Evolutionary conservation across 2,329 filamentous ascomycete species (phyloP).

Genomic region (Fusarium liriodendri): DNA sequence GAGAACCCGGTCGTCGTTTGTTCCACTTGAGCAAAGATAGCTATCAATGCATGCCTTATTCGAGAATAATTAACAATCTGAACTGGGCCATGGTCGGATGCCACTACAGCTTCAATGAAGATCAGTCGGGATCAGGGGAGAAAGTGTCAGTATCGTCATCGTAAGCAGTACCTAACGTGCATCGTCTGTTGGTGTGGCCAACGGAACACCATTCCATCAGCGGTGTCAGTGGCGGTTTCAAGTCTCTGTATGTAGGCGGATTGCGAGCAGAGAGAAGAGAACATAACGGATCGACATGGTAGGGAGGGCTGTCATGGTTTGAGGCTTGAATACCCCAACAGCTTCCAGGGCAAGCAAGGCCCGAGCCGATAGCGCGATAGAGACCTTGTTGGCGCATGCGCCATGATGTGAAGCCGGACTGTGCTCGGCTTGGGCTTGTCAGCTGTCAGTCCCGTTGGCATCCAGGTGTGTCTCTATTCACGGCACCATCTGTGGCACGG

Average conservation of each 20-base stretch:
- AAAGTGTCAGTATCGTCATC: not conserved
- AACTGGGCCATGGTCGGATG: not conserved
- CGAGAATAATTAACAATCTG: not conserved
- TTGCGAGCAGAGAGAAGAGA: not conserved
- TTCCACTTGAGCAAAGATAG: not conserved
- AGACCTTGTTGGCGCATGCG: not conserved
- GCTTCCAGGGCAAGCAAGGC: not conserved
- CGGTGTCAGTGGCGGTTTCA: not conserved
- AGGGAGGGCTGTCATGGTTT: not conserved
- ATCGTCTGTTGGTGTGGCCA: not conserved
- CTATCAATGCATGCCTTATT: not conserved
- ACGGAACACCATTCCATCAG: not conserved
- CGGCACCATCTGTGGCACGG: not conserved
- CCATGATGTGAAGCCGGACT: not conserved
- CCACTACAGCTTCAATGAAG: not conserved
- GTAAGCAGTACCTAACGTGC: not conserved
- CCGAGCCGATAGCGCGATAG: not conserved
- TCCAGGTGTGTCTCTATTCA: not conserved
- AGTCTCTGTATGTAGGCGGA: not conserved
- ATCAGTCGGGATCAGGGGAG: not conserved
- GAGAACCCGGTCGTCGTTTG: not conserved
- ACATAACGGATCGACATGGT: not conserved
- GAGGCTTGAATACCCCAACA: not conserved
- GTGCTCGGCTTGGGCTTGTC: not conserved
- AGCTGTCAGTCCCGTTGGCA: not conserved